Evolutionary conservation across 805 yeast genomes (phyloP).

Genomic region (Schizosaccharomyces osmophilus): DNA sequence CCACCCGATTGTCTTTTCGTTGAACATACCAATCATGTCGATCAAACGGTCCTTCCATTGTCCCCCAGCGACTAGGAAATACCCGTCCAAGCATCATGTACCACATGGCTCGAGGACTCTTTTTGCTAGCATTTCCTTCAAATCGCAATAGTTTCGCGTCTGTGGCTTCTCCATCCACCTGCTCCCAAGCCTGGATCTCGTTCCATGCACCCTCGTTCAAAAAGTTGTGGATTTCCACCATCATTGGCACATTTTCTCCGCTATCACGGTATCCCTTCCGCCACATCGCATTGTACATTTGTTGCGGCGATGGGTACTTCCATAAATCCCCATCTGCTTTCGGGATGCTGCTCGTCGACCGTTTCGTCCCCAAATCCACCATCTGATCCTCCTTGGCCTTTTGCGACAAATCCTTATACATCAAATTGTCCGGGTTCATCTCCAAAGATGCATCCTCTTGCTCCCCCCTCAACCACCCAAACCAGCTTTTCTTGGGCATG

Average conservation of each 20-base stretch:
- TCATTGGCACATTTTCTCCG: slow-evolving; percentile 81
- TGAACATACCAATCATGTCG: slow-evolving; percentile 97
- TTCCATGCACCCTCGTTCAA: slow-evolving; percentile 95
- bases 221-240: slow-evolving; percentile 94
- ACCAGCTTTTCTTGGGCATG: neutral
- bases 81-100: slow-evolving; percentile 38
- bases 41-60: slow-evolving; percentile 70
- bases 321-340: slow-evolving; percentile 49
- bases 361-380: slow-evolving; percentile 51
- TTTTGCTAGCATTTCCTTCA: slow-evolving; percentile 74
- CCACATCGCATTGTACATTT: slow-evolving; percentile 93
- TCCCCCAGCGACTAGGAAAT: slow-evolving; percentile 46
- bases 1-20: slow-evolving; percentile 30
- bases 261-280: slow-evolving; percentile 76
- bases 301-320: slow-evolving; percentile 99
- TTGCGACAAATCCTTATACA: slow-evolving; percentile 53
- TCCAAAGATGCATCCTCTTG: neutral
- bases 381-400: slow-evolving; percentile 53
- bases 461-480: neutral
- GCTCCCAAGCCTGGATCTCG: slow-evolving; percentile 82
- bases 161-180: slow-evolving; percentile 30
- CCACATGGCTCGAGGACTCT: slow-evolving; percentile 64
- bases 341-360: slow-evolving; percentile 70
- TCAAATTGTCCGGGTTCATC: slow-evolving; percentile 65
- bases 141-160: slow-evolving; percentile 63